A percentile compares a stretch with the other conserved stretches of the same genome.
Evolutionary conservation across 139 green algal genomes (phyloP).

Genomic region (Chlorella sp.): DNA sequence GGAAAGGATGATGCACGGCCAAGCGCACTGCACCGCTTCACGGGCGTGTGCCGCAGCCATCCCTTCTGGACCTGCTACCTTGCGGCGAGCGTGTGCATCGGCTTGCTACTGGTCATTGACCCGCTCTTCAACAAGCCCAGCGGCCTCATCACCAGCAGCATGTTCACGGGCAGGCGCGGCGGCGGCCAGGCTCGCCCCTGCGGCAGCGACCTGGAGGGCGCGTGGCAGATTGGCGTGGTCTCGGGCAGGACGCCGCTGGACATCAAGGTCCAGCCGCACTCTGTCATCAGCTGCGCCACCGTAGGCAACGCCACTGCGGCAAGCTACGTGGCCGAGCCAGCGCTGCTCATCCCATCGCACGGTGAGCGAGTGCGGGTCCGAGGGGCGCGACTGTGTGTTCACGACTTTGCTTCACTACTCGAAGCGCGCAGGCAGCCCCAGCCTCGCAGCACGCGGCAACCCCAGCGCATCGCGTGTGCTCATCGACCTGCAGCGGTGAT

Average conservation of each 20-base stretch:
- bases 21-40: neutral
- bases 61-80: neutral
- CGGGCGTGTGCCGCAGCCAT: neutral
- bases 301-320: neutral
- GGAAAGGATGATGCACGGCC: too few relatives aligned
- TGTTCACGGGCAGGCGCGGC: slow-evolving; percentile 1
- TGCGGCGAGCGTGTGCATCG: neutral
- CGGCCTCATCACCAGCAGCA: slow-evolving; percentile 1
- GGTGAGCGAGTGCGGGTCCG: too few relatives aligned
- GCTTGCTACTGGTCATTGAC: neutral
- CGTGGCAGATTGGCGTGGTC: slow-evolving; percentile 7
- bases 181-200: neutral
- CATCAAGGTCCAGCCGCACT: neutral
- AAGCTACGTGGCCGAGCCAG: slow-evolving; percentile 2
- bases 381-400: too few relatives aligned
- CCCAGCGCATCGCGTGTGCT: too few relatives aligned
- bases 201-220: neutral
- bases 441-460: too few relatives aligned
- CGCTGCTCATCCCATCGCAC: neutral
- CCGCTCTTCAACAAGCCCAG: neutral
- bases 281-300: neutral
- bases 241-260: neutral
- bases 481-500: too few relatives aligned
- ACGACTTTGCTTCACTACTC: too few relatives aligned
- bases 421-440: too few relatives aligned